Base-by-base conservation (phyloP, 2,329 filamentous ascomycete species). In the Cladosporium austrohemisphaericum region DNA sequence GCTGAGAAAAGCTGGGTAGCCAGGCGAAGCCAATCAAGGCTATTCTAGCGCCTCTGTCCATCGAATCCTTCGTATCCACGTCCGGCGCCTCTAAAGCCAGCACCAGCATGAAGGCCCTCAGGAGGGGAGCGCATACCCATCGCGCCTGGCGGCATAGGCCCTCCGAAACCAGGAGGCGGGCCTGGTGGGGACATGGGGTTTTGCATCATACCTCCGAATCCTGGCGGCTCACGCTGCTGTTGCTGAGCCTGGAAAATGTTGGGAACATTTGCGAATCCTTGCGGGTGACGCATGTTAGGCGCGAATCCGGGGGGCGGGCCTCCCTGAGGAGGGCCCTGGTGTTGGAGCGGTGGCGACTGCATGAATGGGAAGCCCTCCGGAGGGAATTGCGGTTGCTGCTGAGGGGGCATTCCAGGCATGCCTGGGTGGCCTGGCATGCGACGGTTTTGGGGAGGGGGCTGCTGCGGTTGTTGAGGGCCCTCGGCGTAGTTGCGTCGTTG, bases 381-480 rank as follows among this genome's bases (percentile, higher is more conserved):
- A 22, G 50, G 43, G 23, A 52, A 51, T 22, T 52, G 55, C 13
- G 57, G 55, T 43, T 52, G 52, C 18, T 52, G 49, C 29, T 60
- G 56, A 16, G 60, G 60, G n/a, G 58, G 59, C 57, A 64, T 62
- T 16, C 54, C 61, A 26, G 57, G 58, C 25, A 59, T 45, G 32
- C 51, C 57, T 5, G 62, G 60, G 20, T 63, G 62, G 1, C 59
- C 57, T 20, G 55, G 58, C 55, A 60, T 60, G 18, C 60, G 53
- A 25, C 56, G 52, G 25, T 52, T 49, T 9, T 53, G 50, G 11
- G 33, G 33, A 20, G 44, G 44, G 25, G 57, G 52, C 43, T 53
- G 43, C 37, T 50, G 51, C 28, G 47, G 54, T 18, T 60, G 58
- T 22, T 59, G 60, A 13, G 56, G 53, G 11, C 55, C 55, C 29